Evolutionary conservation across 306 rosid genomes (phyloP).

Genomic region (Hippophae tibetana): DNA sequence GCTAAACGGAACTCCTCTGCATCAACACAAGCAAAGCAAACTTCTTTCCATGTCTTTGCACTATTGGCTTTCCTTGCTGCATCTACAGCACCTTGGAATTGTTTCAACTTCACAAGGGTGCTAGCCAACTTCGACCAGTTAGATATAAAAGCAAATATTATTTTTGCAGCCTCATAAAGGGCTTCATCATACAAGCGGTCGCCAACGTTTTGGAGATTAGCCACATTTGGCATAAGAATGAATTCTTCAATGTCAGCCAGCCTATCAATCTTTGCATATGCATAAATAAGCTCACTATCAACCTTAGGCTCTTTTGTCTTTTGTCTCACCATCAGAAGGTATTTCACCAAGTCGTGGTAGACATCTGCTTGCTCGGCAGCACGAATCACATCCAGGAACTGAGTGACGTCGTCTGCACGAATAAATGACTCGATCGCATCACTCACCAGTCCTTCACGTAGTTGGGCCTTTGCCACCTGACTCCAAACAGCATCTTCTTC

Average conservation of each 20-base stretch:
- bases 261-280: constrained; percentile 95
- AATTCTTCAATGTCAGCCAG: constrained; percentile 93
- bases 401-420: constrained; percentile 89
- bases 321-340: constrained; percentile 97
- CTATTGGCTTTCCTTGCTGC: constrained; percentile 99
- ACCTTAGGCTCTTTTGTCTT: constrained; percentile 92
- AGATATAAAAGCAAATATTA: constrained; percentile 84
- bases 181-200: constrained; percentile 92
- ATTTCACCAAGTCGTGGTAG: constrained; percentile 86
- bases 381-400: constrained; percentile 86
- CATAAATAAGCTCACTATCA: constrained; percentile 97
- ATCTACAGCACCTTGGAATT: constrained; percentile 98
- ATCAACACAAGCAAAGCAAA: constrained; percentile 98
- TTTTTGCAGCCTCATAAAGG: constrained; percentile 93
- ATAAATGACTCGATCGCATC: constrained; percentile 97
- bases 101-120: constrained; percentile 88
- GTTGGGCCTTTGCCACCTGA: constrained; percentile 98
- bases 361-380: constrained; percentile 76
- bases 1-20: constrained; percentile 99
- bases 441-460: constrained; percentile 90
- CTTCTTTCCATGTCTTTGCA: constrained; percentile 98
- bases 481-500: constrained; percentile 99
- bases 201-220: constrained; percentile 94
- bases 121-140: constrained; percentile 98
- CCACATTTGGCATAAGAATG: constrained; percentile 97